These are phyloP conservation scores for Pseudonitzschia delicatissima DNA, from an alignment of 108 stramenopile species.

Conservation along the genomic window DNA sequence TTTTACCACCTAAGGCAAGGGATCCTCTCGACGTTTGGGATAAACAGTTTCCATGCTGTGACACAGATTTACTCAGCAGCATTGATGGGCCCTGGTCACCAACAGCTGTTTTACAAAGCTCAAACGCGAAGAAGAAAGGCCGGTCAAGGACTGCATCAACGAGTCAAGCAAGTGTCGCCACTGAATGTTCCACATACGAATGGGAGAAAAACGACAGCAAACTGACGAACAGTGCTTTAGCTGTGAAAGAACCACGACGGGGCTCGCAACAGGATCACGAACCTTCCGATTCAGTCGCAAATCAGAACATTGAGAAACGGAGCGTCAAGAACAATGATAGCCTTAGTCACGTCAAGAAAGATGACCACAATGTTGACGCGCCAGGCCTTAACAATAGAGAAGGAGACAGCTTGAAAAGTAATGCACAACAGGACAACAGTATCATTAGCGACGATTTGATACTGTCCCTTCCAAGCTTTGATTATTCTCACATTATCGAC, in stretches of 20 bases:
- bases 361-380: neutral
- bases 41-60: conserved; percentile 27
- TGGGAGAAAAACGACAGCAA: conserved; percentile 28
- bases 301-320: neutral
- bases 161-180: conserved; percentile 4
- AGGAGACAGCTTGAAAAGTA: neutral
- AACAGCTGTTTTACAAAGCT: conserved; percentile 6
- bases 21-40: conserved; percentile 15
- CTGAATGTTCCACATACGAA: conserved; percentile 28
- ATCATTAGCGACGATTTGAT: conserved; percentile 18
- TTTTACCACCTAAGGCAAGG: conserved; percentile 1
- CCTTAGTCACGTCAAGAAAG: neutral
- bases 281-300: neutral
- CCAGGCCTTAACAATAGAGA: neutral
- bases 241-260: neutral
- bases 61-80: conserved; percentile 18
- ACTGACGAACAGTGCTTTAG: neutral
- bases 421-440: too few species aligned
- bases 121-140: conserved; percentile 3
- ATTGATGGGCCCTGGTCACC: conserved; percentile 30
- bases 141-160: conserved; percentile 4
- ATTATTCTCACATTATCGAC: conserved; percentile 49
- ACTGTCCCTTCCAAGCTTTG: conserved; percentile 50
- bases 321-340: neutral
- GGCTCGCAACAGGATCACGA: neutral